These are phyloP conservation scores for Juncus inflexus DNA, from an alignment of 176 grass and related monocot genomes.

Conservation along the genomic window DNA sequence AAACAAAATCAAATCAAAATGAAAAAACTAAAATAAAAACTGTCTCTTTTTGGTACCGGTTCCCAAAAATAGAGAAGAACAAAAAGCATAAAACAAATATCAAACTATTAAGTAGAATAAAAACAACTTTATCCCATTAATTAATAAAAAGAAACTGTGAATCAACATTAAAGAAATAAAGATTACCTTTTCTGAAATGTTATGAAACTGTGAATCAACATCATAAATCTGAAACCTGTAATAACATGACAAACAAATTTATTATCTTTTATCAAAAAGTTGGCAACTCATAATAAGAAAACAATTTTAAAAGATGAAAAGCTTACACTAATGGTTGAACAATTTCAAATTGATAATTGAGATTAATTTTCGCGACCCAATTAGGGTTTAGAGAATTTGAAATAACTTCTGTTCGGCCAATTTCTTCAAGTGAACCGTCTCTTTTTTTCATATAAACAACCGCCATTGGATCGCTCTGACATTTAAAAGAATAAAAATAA, in stretches of 20 bases:
- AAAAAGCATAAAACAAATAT: no score
- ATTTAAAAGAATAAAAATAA: conserved; percentile 4
- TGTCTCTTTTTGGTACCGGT: no score
- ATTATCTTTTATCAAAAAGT: conserved; percentile 19
- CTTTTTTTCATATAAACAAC: conserved; percentile 58
- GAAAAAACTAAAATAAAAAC: no score
- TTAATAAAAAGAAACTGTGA: conserved; percentile 20
- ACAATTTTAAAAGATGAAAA: conserved; percentile 23
- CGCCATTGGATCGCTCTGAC: conserved; percentile 74
- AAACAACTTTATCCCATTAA: conserved; percentile 5
- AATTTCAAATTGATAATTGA: conserved; percentile 89
- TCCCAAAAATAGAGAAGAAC: no score
- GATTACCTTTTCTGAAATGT: conserved; percentile 72
- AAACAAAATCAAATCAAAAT: no score
- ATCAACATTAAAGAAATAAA: conserved; percentile 16
- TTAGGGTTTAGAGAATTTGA: conserved; percentile 64
- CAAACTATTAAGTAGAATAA: background rate
- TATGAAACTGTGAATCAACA: conserved; percentile 64
- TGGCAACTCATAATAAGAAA: conserved; percentile 21
- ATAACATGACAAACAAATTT: conserved; percentile 19
- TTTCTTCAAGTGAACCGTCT: conserved; percentile 83
- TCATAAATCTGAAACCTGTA: conserved; percentile 84
- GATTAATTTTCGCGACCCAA: conserved; percentile 72
- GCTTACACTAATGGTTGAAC: conserved; percentile 89
- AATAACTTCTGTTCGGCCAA: conserved; percentile 94